These are phyloP conservation scores for Boletellus sp. DNA, from an alignment of 1,284 basidiomycete genomes.

Conservation along the genomic window DNA sequence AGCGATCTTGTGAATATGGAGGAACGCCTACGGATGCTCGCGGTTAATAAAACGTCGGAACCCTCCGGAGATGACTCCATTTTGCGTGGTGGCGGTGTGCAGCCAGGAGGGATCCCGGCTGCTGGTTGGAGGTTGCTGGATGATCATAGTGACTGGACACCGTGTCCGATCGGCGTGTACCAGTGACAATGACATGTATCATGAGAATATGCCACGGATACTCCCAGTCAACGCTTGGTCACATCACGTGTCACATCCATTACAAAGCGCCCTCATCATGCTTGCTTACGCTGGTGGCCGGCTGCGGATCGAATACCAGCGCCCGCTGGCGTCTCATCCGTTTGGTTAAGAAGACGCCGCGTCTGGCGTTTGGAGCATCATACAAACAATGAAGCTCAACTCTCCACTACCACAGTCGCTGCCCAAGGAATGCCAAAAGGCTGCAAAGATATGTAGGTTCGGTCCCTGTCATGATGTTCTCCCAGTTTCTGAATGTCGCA, in stretches of 20 bases:
- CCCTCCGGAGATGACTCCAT: not conserved
- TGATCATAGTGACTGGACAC: slow-evolving; percentile 47
- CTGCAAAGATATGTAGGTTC: slow-evolving; percentile 67
- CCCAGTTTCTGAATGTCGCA: slow-evolving; percentile 10
- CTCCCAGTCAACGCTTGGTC: slow-evolving; percentile 7
- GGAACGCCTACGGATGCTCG: slow-evolving; percentile 44
- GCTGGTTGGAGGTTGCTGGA: slow-evolving; percentile 54
- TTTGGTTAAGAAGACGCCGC: not conserved
- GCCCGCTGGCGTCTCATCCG: not conserved
- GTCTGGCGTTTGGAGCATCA: not conserved
- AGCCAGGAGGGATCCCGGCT: slow-evolving; percentile 1
- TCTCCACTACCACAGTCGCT: slow-evolving; percentile 68
- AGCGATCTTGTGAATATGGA: slow-evolving; percentile 53
- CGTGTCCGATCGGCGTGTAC: slow-evolving; percentile 65
- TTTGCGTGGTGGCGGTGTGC: not conserved
- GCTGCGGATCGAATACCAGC: slow-evolving; percentile 18
- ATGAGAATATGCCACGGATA: not conserved
- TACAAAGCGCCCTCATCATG: slow-evolving; percentile 17
- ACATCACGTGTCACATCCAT: slow-evolving; percentile 26
- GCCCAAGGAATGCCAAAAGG: slow-evolving; percentile 72
- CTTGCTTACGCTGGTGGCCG: not conserved
- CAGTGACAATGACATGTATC: slow-evolving; percentile 5
- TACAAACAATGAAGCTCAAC: slow-evolving; percentile 54
- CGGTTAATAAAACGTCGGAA: slow-evolving; percentile 17
- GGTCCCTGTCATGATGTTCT: not conserved